These are phyloP conservation scores for Leishmania arabica DNA, from an alignment of 208 protist genomes.

Conservation along the genomic window DNA sequence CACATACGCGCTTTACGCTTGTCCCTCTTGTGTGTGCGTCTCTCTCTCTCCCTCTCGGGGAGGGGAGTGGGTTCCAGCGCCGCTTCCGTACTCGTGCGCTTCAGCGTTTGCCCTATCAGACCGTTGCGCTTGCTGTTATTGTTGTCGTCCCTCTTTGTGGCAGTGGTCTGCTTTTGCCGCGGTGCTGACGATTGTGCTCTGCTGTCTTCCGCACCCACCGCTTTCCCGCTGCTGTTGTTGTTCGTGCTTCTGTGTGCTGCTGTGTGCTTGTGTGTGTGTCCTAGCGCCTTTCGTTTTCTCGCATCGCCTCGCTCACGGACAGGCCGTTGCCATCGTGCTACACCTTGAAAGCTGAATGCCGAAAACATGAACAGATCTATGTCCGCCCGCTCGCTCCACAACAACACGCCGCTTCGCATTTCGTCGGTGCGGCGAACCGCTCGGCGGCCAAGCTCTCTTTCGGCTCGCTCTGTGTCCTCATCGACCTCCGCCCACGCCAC, in stretches of 20 bases:
- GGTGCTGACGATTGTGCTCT: background rate
- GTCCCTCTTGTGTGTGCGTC: background rate
- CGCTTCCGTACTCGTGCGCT: background rate
- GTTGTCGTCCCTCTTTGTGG: background rate
- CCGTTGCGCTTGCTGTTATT: background rate
- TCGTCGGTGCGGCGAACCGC: conserved; percentile 10
- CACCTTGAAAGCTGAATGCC: background rate
- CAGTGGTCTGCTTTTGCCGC: too few species aligned
- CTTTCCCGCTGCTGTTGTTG: too few species aligned
- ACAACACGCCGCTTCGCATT: background rate
- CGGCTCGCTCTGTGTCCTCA: conserved; percentile 8
- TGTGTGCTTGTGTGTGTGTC: too few species aligned
- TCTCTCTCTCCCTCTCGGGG: background rate
- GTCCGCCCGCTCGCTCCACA: conserved; percentile 17
- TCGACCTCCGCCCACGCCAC: conserved; percentile 15
- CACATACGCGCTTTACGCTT: background rate
- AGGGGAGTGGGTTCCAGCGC: background rate
- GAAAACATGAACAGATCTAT: conserved; percentile 10
- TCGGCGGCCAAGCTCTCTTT: background rate
- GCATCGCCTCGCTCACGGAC: background rate
- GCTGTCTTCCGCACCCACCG: background rate
- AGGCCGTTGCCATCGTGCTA: background rate
- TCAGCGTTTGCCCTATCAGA: background rate
- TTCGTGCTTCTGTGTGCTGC: too few species aligned
- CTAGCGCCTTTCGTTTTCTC: background rate